Conservation (phyloP, 1,139 yeast genomes). For the Kluyveromyces sp. region DNA sequence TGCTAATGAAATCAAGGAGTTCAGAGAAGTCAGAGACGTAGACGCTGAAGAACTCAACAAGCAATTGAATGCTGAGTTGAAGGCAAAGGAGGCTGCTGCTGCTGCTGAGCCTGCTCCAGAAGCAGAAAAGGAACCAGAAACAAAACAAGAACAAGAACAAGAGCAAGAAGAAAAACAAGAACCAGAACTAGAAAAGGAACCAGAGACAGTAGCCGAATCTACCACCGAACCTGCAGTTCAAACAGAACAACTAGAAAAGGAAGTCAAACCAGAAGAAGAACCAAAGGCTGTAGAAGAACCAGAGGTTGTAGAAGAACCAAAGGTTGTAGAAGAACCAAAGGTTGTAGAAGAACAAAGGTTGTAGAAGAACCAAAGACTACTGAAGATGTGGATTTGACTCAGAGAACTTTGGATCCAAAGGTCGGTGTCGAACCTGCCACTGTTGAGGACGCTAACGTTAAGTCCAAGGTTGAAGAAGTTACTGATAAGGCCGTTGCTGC, state of each 20-base stretch:
- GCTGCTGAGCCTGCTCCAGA: slow-evolving; percentile 7
- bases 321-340: background rate
- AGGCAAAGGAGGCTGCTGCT: slow-evolving; percentile 7
- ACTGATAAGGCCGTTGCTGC: slow-evolving; percentile 7
- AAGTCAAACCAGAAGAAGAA: background rate
- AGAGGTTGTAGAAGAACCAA: slow-evolving; percentile 4
- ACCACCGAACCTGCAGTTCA: slow-evolving; percentile 2
- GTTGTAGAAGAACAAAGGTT: too few species aligned
- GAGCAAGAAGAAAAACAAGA: too few species aligned
- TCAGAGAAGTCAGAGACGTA: slow-evolving; percentile 34
- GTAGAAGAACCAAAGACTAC: too few species aligned
- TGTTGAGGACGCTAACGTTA: slow-evolving; percentile 1
- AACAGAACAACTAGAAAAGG: background rate
- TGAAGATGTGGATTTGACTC: slow-evolving; percentile 6
- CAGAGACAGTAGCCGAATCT: background rate
- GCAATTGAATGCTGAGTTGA: slow-evolving; percentile 15
- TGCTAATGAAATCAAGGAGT: slow-evolving; percentile 43
- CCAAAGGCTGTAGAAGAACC: slow-evolving; percentile 2
- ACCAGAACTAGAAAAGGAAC: background rate
- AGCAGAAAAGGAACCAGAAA: background rate
- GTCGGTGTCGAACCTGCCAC: slow-evolving; percentile 3
- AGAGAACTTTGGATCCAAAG: slow-evolving; percentile 8
- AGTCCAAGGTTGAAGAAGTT: slow-evolving; percentile 6
- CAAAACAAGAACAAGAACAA: background rate
- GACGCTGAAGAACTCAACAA: slow-evolving; percentile 19